These are phyloP conservation scores for Fusarium caatingaense DNA, from an alignment of 2,329 filamentous ascomycete species.

Conservation along the genomic window DNA sequence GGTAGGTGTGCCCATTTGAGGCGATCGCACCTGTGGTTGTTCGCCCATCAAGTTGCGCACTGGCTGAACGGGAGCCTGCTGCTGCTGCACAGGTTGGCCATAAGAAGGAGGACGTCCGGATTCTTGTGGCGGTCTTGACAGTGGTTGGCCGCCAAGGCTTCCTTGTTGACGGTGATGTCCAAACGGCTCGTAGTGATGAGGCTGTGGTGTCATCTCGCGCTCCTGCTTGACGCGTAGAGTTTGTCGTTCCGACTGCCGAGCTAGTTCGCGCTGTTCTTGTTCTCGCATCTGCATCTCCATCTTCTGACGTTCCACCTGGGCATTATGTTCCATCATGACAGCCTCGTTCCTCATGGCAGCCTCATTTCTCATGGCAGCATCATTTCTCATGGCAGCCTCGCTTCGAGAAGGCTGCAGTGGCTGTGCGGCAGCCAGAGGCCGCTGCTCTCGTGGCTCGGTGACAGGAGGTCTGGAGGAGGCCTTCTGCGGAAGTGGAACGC, in stretches of 20 bases:
- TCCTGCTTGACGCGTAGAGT: constrained; percentile 62
- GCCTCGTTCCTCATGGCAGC: constrained; percentile 50
- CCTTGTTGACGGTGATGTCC: constrained; percentile 54
- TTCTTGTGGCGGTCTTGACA: constrained; percentile 57
- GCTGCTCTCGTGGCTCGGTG: constrained; percentile 51
- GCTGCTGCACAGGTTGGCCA: constrained; percentile 48
- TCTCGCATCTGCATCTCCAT: constrained; percentile 49
- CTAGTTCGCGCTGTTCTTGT: constrained; percentile 46
- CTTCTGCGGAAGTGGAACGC: constrained; percentile 57
- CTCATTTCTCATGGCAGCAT: constrained; percentile 48
- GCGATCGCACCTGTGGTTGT: constrained; percentile 52
- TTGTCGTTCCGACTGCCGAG: constrained; percentile 47
- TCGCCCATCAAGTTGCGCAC: constrained; percentile 57
- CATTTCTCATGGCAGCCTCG: constrained; percentile 47
- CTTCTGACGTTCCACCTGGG: constrained; percentile 49
- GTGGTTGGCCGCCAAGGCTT: constrained; percentile 53
- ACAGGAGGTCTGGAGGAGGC: constrained; percentile 46
- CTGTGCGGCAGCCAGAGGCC: constrained; percentile 51
- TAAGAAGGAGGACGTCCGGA: constrained; percentile 54
- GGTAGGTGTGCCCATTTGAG: constrained; percentile 53
- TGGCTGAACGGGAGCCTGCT: constrained; percentile 54
- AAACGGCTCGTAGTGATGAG: constrained; percentile 60
- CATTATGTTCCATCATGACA: constrained; percentile 47
- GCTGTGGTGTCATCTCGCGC: constrained; percentile 55
- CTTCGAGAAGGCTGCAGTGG: constrained; percentile 50